Evolutionary conservation across 2,329 filamentous ascomycete species (phyloP), one percentile per base, ranked within the genome.

Genomic region (Fusarium oxysporum): DNA sequence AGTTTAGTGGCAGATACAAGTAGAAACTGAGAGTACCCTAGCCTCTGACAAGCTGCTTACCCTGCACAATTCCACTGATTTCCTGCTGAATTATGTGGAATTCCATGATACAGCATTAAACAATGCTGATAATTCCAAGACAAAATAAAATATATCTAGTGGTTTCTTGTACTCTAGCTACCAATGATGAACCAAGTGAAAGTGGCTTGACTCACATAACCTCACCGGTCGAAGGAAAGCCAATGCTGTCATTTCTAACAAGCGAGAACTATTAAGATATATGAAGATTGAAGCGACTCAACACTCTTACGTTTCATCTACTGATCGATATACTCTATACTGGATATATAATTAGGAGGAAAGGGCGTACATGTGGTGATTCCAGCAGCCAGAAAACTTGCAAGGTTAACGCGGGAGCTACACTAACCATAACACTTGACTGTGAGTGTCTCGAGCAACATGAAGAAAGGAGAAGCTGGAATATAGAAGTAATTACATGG

Each of bases 1-100:
- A 54, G 50, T 28, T 68, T 56, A 55, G 65, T 33, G 43, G 32
- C 53, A 51, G 50, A 12, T 69, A 6, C 21, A 45, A 33, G 30
- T 51, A 59, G n/a, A 37, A 50, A 21, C 32, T 32, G 14, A 21
- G 45, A 48, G 38, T 38, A 32, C 28, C 28, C 8, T 19, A 33
- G 23, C 21, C 28, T 10, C 28, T 23, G 8, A 21, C 16, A 47
- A 55, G n/a, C 13, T 37, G 21, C 12, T 45, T 68, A 69, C 65
- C 65, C 57, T 68, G 35, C 16, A 68, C 43, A 32, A 17, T 6
- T n/a, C 25, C 14, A 38, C 25, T 40, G 25, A 17, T 41, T 54
- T 17, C 19, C 19, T 17, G 19, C 12, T 33, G 8, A 51, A 23
- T 19, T 19, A 23, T 19, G 16, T 35, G 48, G 12, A 25, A 19